A percentile compares a stretch with the other conserved stretches of the same genome.
Evolutionary conservation across 2,329 filamentous ascomycete genomes (phyloP).

Genomic region (Neofusicoccum ribis): DNA sequence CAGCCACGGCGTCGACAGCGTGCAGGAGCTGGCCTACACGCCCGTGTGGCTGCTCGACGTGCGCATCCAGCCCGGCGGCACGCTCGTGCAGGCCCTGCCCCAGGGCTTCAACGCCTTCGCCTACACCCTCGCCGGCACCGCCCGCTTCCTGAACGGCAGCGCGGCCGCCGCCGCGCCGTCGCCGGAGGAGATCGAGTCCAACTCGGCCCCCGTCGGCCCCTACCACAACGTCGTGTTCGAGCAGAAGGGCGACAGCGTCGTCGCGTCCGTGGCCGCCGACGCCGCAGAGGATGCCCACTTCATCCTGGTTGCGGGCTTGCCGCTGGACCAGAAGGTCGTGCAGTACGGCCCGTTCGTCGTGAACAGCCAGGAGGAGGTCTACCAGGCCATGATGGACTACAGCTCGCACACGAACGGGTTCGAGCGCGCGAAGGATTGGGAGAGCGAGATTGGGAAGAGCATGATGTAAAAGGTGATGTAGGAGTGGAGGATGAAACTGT

Average conservation of each 20-base stretch:
- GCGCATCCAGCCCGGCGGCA: slow-evolving; percentile 75
- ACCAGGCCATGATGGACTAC: slow-evolving; percentile 65
- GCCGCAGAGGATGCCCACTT: slow-evolving; percentile 62
- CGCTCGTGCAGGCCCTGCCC: slow-evolving; percentile 73
- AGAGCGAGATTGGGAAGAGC: slow-evolving; percentile 81
- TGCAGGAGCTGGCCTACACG: slow-evolving; percentile 90
- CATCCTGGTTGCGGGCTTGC: slow-evolving; percentile 75
- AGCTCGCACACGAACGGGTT: slow-evolving; percentile 36
- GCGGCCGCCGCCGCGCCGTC: slow-evolving; percentile 22
- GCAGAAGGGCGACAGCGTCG: slow-evolving; percentile 72
- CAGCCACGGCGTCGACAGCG: slow-evolving; percentile 78
- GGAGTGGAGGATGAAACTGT: background rate
- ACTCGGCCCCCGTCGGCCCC: slow-evolving; percentile 53
- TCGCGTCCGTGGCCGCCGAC: slow-evolving; percentile 66
- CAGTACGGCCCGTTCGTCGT: slow-evolving; percentile 48
- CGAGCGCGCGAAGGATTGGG: slow-evolving; percentile 54
- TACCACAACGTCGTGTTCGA: slow-evolving; percentile 92
- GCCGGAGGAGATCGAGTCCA: slow-evolving; percentile 27
- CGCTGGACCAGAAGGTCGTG: slow-evolving; percentile 56
- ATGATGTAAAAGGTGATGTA: slow-evolving; percentile 48
- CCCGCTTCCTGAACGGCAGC: slow-evolving; percentile 58
- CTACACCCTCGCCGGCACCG: slow-evolving; percentile 77
- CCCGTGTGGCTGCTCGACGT: slow-evolving; percentile 96
- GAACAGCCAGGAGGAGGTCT: slow-evolving; percentile 80
- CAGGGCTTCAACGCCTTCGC: slow-evolving; percentile 86